Evolutionary conservation across 129 eudicot species (phyloP), one percentile per base, ranked within the genome.

Genomic region (Cynara cardunculus): DNA sequence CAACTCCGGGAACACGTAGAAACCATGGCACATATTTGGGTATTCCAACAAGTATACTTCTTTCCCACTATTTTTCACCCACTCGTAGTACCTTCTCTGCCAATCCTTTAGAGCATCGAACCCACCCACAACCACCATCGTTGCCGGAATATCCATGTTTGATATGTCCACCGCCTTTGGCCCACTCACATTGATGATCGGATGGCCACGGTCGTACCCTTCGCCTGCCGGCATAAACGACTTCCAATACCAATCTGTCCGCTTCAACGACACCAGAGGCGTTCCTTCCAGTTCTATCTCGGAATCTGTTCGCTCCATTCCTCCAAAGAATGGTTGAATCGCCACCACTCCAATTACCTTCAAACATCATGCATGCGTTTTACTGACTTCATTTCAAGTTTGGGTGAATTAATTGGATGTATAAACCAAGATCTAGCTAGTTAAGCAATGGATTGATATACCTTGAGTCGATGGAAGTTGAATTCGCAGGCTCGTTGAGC

Each of bases 301-400:
- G 1, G 85, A 78, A 19, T 83, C 75, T 0, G 82, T 71, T 4
- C 80, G 41, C 9, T 76, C 80, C n/a, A 28, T 76, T 25, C 86
- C 81, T 21, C 86, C 80, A 4, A 76, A 76, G 72, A 30, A 76
- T 13, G 80, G 80, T 61, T 81, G 84, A 65, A 81, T 81, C 2
- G 77, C 85, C 65, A 84, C 80, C 12, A 79, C 76, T 13, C 86
- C 86, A 7, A 78, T 44, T 7, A 83, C 86, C 86, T 83, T 61
- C 8, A 83, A 30, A 65, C 18, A 21, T 14, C 39, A 65, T 65
- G 21, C 35, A 27, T 39, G 2, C 56, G 12, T 13, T 1, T 44
- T 46, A 46, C 19, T 49, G 16, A 2, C 21, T 18, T 49, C 5
- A 6, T 34, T 34, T 49, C 61, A 14, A 49, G 61, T 49, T 49